Conservation (phyloP, 2,329 filamentous ascomycete species). For the Exophiala oligosperma region DNA sequence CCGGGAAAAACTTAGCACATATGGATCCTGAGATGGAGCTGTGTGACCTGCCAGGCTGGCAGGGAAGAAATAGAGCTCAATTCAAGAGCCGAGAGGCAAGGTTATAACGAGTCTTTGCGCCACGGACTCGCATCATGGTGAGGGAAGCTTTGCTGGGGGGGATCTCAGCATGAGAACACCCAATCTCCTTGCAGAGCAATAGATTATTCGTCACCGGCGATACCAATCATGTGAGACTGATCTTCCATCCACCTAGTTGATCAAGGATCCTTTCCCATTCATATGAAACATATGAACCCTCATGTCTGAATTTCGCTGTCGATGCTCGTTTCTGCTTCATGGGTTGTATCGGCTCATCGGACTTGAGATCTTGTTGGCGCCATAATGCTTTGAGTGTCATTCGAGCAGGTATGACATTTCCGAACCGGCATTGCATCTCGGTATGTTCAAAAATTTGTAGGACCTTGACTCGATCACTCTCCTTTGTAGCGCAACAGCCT, state of each 20-base stretch:
- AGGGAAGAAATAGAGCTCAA: no score
- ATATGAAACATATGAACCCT: background rate
- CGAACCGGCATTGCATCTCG: conserved; percentile 29
- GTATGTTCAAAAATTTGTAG: conserved; percentile 30
- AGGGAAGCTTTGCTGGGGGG: no score
- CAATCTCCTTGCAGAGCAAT: no score
- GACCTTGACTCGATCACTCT: conserved; percentile 28
- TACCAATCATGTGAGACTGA: background rate
- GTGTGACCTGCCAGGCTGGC: no score
- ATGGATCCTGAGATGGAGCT: no score
- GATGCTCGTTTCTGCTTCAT: background rate
- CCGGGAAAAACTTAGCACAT: no score
- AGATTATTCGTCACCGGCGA: no score
- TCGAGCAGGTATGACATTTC: conserved; percentile 1
- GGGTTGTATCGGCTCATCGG: background rate
- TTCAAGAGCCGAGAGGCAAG: no score
- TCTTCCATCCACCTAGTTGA: background rate
- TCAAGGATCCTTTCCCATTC: background rate
- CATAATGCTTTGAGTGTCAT: background rate
- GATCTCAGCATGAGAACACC: no score
- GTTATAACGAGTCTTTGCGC: no score
- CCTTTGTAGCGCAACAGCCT: conserved; percentile 29
- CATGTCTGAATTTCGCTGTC: background rate
- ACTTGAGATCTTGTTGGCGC: background rate
- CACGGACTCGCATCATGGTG: no score